Evolutionary conservation across 768 basidiomycete genomes (phyloP), one percentile per base, ranked within the genome.

Genomic region (Sarcomyxa edulis): DNA sequence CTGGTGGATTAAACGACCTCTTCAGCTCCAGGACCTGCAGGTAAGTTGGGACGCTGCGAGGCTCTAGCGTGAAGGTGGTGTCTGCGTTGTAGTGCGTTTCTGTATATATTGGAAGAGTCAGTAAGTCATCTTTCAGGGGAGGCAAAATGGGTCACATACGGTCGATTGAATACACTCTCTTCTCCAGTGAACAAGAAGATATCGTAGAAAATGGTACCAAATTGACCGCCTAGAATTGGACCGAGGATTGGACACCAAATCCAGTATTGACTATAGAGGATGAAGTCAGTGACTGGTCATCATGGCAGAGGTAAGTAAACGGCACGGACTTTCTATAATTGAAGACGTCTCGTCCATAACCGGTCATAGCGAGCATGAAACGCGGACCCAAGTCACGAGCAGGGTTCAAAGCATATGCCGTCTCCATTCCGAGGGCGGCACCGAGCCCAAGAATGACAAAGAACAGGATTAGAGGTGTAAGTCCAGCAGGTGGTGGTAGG

Each of bases 301-400:
- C 18, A 24, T 23, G 21, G 35, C 2, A 16, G 7, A 14, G 7
- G 14, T 6, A 21, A 31, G 27, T n/a, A 19, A 40, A 14, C 26
- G 24, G 19, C n/a, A 52, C 64, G 21, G 39, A 71, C 70, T 64
- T 60, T 41, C 69, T 51, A 53, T 54, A 70, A 1, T 61, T 65
- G 59, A 62, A 74, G 12, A 69, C 76, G 27, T 67, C 64, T 50
- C 55, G 57, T 15, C 82, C 82, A 48, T 83, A 86, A n/a, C 83
- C 84, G 6, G 70, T 80, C 76, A 84, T 82, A 5, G 81, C 70
- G 1, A 79, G 82, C 51, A 84, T 54, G 23, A 85, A 48, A 6
- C 83, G 69, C 2, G 83, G 83, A 5, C 84, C 83, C 20, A 85
- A 59, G 58, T 85, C 83, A 49, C 84, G 77, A 22, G 83, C 80